Evolutionary conservation across 2,329 filamentous ascomycete genomes (phyloP).

Genomic region (Phoma sp.): DNA sequence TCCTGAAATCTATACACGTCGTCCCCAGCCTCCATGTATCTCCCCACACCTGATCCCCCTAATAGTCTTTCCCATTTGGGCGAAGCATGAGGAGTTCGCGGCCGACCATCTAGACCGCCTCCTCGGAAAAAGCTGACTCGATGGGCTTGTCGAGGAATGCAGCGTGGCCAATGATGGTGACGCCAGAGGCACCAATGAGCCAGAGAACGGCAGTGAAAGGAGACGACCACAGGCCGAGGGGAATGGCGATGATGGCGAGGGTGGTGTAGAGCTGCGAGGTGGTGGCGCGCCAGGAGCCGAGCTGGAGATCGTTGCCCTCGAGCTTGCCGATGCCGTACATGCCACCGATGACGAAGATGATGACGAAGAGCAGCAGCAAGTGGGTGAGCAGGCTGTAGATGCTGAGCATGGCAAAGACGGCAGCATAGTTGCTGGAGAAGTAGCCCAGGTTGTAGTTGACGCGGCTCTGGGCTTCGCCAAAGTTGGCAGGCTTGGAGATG

Average conservation of each 20-base stretch:
- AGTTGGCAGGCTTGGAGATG: slow-evolving; percentile 91
- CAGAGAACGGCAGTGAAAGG: slow-evolving; percentile 87
- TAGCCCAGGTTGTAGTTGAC: slow-evolving; percentile 97
- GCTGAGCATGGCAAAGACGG: slow-evolving; percentile 91
- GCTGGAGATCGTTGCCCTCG: slow-evolving; percentile 83
- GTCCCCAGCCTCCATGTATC: slow-evolving; percentile 56
- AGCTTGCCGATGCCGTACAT: slow-evolving; percentile 93
- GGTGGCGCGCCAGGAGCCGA: slow-evolving; percentile 82
- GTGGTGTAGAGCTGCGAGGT: slow-evolving; percentile 94
- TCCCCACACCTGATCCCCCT: slow-evolving; percentile 68
- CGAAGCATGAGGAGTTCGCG: slow-evolving; percentile 93
- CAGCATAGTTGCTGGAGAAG: slow-evolving; percentile 98
- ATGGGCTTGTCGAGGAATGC: slow-evolving; percentile 97
- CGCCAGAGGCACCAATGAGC: slow-evolving; percentile 94
- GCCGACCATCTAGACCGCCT: slow-evolving; percentile 99
- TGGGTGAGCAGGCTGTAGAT: slow-evolving; percentile 96
- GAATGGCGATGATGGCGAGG: slow-evolving; percentile 81
- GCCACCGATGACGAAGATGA: slow-evolving; percentile 82
- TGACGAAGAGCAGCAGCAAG: slow-evolving; percentile 85
- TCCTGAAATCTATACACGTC: slow-evolving; percentile 68
- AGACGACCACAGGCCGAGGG: slow-evolving; percentile 83
- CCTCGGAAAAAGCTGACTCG: slow-evolving; percentile 99
- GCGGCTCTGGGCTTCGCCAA: slow-evolving; percentile 85
- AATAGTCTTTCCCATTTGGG: slow-evolving; percentile 99
- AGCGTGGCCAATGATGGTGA: slow-evolving; percentile 93